Evolutionary conservation across 352 stramenopile genomes (phyloP), one percentile per base, ranked within the genome.

Genomic region (Phytophthora nicotianae): DNA sequence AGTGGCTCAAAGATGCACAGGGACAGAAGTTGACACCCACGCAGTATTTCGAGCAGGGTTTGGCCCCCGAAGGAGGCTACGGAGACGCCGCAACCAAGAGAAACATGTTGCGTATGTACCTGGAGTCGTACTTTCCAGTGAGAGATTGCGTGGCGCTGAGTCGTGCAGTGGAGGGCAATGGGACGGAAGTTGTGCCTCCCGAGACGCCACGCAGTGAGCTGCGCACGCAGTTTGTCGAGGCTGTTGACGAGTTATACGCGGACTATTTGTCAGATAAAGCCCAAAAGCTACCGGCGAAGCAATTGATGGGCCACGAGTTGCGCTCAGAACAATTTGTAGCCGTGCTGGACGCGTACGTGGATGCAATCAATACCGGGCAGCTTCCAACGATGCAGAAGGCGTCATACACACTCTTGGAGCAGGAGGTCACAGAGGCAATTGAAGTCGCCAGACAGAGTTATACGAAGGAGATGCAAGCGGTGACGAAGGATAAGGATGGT

Each of bases 51-150:
- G 74, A 86, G 27, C 58, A 65, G 20, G 66, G 53, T 40, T 24
- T 90, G 8, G 58, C 66, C 7, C 76, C 82, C 19, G 80, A 91
- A 46, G 21, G 37, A 23, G 82, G 82, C 14, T 90, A 86, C 50
- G 85, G 70, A 46, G 78, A 90, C 14, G 70, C 76, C 8, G 79
- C 84, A 9, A 65, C 67, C 9, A 29, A 62, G 37, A 75, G 77
- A 47, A 91, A 91, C 50, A 68, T 72, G 49, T 45, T 74, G 26
- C 77, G 81, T 43, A 89, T 88, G 80, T 88, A 83, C 48, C 50
- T 91, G 26, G 70, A 79, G 33, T 68, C 66, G 38, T 74, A 81
- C 38, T 91, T 91, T 20, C 56, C 58, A 0, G 32, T 43, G 2
- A 65, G 72, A 27, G 68, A 84, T n/a, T 80, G 72, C 42, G 62